Base-by-base conservation (phyloP, 352 stramenopile genomes). In the Phytophthora constricta region DNA sequence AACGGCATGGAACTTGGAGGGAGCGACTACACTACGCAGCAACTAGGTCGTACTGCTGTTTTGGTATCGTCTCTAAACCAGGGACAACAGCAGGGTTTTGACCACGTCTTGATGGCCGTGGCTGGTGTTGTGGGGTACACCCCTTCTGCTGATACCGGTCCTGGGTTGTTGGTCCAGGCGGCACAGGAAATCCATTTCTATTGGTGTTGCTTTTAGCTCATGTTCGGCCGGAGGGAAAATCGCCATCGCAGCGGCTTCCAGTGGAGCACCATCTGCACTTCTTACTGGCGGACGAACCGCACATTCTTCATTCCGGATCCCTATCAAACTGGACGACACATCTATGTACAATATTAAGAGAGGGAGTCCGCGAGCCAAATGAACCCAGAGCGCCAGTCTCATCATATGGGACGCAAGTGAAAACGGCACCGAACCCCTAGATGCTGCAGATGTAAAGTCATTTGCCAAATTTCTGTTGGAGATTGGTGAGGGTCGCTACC, bases 151-250 rank as follows among this genome's bases (percentile, higher is more conserved):
- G 31, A 37, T 37, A 73, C 26, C 17, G 64, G 52, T 58, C 79
- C 54, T 77, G 76, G 48, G 51, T 80, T 28, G 70, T 80, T 16
- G 61, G 70, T 16, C 62, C 70, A n/a, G 70, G 77, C 1, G 71
- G 68, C 0, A 79, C 58, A 7, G 74, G 74, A 13, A 86, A 86
- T 10, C 70, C 69, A 1, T 75, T 70, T 4, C 13, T 81, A 1
- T 31, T 66, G 19, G n/a, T 65, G 5, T 31, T 74, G 5, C 39
- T 82, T 2, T 41, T 82, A 1, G 64, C 72, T 1, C 63, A 67
- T 2, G 25, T 76, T 28, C 67, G 68, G 1, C 19, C 65, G 0
- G 20, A 62, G 45, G 65, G 0, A 68, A 69, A 14, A 74, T 75
- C 11, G 69, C 53, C 0, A 50, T 82, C 5, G 68, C 69, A 0